Base-by-base conservation (phyloP, 352 stramenopile species). In the Pythium insidiosum region DNA sequence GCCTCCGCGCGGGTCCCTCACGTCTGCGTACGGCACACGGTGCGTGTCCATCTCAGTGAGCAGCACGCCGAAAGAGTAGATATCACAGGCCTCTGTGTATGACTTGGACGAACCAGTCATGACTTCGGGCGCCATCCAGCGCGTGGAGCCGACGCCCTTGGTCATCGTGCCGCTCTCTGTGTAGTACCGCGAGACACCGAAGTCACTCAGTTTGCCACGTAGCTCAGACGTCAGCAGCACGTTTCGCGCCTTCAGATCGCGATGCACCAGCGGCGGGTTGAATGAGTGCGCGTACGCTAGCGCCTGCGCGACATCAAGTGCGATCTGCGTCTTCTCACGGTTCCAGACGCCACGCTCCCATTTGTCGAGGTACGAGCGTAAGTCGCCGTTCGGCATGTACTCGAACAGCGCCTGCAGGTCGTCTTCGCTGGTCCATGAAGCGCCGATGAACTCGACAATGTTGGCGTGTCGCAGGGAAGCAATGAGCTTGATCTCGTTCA, bases 161-260 rank as follows among this genome's bases (percentile, higher is more conserved):
- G n/a, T n/a, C n/a, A n/a, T n/a, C n/a, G n/a, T n/a, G n/a, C n/a
- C n/a, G n/a, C n/a, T n/a, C n/a, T n/a, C n/a, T n/a, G n/a, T n/a
- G n/a, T n/a, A n/a, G n/a, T n/a, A n/a, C n/a, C n/a, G n/a, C n/a
- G n/a, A n/a, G n/a, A n/a, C n/a, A 38, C 54, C 50, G 34, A 58
- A 64, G 46, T 64, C 56, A 30, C 49, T 61, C 19, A 64, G 38
- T 25, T 61, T 64, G 39, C 39, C 56, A 35, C 36, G 21, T 10
- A 58, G 6, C 7, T 47, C 4, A 26, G 12, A 26, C 10, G 38
- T 55, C 12, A 71, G 28, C 44, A 71, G 33, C 21, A 66, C 47
- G 36, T 71, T 71, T 31, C 63, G 62, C 11, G 61, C 67, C 50
- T 67, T 69, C 44, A 70, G 49, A 42, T 70, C 61, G 11, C 61